Evolutionary conservation across 202 grass and related monocot genomes (phyloP).

Genomic region (Digitaria exilis): DNA sequence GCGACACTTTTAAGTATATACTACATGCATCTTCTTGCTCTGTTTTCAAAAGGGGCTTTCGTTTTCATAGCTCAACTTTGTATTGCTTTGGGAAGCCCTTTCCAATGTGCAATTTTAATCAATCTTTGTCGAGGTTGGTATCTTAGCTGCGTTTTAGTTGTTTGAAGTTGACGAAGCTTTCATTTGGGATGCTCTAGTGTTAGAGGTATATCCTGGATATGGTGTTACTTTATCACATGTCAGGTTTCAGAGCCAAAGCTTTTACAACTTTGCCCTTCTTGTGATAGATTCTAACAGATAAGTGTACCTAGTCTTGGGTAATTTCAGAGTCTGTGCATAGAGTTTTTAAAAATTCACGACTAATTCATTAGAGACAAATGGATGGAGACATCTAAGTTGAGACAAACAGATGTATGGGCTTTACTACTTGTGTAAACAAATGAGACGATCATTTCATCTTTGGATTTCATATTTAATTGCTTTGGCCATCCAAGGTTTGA

Average conservation of each 20-base stretch:
- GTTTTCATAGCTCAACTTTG: neutral
- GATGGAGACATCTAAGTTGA: constrained; percentile 22
- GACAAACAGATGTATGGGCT: constrained; percentile 5
- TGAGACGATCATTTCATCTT: neutral
- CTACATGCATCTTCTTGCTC: too few species aligned
- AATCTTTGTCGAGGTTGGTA: neutral
- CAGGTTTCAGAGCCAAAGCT: neutral
- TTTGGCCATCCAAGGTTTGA: neutral
- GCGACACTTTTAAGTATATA: too few species aligned
- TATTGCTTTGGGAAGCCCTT: neutral
- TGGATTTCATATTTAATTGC: constrained; percentile 16
- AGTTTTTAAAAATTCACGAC: neutral
- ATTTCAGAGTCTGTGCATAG: neutral
- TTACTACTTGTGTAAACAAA: constrained; percentile 36
- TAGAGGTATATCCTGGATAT: constrained; percentile 16
- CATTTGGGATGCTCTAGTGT: neutral
- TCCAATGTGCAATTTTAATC: neutral
- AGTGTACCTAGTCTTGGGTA: neutral
- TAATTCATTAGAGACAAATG: constrained; percentile 25
- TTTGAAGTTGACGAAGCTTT: neutral
- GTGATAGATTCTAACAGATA: neutral
- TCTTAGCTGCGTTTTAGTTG: constrained; percentile 4
- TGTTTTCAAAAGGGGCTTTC: neutral
- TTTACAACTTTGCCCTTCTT: neutral
- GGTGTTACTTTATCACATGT: too few species aligned